These are phyloP conservation scores for Daldinia vernicosa DNA, from an alignment of 495 filamentous ascomycete genomes.

Conservation along the genomic window DNA sequence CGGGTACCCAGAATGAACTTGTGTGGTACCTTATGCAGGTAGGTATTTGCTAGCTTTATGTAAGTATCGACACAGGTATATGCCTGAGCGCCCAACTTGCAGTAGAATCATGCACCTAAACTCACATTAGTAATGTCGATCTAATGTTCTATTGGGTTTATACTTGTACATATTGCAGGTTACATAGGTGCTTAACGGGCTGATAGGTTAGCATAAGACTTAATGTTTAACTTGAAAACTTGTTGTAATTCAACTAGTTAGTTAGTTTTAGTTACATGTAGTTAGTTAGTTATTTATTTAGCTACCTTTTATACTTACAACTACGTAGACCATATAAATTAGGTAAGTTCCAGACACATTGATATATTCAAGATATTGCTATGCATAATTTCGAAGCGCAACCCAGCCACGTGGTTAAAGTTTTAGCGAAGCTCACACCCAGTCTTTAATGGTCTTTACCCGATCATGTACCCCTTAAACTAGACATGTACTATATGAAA, in stretches of 20 bases:
- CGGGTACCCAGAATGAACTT: not conserved
- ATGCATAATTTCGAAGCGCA: not conserved
- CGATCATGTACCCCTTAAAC: slow-evolving; percentile 1
- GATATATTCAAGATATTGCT: not conserved
- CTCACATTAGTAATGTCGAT: not conserved
- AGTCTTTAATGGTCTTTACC: slow-evolving; percentile 9
- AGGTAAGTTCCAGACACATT: not conserved
- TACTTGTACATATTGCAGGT: too few species aligned
- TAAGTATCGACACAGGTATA: slow-evolving; percentile 9
- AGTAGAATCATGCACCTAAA: slow-evolving; percentile 8
- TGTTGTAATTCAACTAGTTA: too few species aligned
- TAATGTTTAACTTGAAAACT: too few species aligned
- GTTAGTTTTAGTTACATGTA: too few species aligned
- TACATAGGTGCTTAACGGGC: too few species aligned
- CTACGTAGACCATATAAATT: not conserved
- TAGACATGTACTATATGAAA: not conserved
- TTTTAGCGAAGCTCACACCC: slow-evolving; percentile 35
- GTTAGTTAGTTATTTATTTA: too few species aligned
- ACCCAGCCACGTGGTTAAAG: slow-evolving; percentile 37
- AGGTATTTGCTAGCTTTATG: not conserved
- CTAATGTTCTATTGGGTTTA: too few species aligned
- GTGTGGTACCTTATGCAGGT: slow-evolving; percentile 6
- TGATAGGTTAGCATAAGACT: too few species aligned
- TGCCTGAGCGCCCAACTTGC: slow-evolving; percentile 27
- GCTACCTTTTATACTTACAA: too few species aligned